phyloP scores from a whole-genome alignment of 139 green algal genomes.

The Medakamo hakoo region DNA sequence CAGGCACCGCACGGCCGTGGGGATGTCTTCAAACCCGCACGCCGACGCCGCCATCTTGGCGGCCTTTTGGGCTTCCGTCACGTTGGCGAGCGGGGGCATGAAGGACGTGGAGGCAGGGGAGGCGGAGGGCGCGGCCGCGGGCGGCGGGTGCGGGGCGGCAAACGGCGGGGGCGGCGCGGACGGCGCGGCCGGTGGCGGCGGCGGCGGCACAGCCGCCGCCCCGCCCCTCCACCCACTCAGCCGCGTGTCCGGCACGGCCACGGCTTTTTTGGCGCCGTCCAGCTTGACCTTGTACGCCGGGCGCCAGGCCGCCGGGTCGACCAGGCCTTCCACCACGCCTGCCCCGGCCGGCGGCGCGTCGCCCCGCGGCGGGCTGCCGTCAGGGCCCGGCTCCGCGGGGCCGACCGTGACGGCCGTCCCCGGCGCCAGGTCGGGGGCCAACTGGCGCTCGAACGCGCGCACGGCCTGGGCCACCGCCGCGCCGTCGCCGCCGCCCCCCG shows the following conservation, averaged over 20 bases:
- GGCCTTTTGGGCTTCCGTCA: slow-evolving; percentile 44
- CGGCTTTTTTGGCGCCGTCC: too few species aligned
- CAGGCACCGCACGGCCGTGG: slow-evolving; percentile 44
- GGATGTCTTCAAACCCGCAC: slow-evolving; percentile 58
- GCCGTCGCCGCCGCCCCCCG: too few species aligned
- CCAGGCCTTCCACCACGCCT: background rate
- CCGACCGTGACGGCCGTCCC: background rate
- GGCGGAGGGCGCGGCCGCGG: background rate
- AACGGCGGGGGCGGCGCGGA: background rate
- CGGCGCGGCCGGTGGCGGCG: too few species aligned
- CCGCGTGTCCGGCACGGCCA: background rate
- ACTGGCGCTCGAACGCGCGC: background rate
- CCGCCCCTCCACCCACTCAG: background rate
- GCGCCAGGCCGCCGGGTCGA: background rate
- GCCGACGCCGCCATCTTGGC: slow-evolving; percentile 49
- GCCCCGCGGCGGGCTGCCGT: background rate
- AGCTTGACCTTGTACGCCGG: background rate
- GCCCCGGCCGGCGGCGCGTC: background rate
- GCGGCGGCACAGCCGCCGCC: too few species aligned
- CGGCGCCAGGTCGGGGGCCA: background rate
- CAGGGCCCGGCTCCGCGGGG: background rate
- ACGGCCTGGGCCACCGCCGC: background rate
- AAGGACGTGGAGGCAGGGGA: background rate
- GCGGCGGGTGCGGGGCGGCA: background rate
- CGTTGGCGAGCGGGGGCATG: slow-evolving; percentile 17